Conservation (phyloP, 345 rosid genomes). For the Aethionema arabicum region DNA sequence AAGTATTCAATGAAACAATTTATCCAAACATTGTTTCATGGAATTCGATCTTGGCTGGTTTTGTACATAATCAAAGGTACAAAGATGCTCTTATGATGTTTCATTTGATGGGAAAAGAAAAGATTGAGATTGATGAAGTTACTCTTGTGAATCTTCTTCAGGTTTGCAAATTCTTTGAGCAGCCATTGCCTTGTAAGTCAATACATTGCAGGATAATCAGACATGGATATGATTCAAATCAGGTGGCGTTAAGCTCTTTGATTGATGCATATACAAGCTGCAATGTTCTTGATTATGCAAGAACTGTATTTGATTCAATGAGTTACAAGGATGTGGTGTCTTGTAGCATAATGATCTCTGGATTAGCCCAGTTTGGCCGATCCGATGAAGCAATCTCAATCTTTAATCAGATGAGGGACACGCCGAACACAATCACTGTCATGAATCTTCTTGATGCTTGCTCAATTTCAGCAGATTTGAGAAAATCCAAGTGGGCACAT, state of each 20-base stretch:
- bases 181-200: conserved; percentile 51
- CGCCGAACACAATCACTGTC: conserved; percentile 46
- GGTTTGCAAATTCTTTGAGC: conserved; percentile 49
- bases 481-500: conserved; percentile 64
- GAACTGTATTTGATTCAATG: conserved; percentile 43
- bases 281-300: conserved; percentile 43
- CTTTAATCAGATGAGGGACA: conserved; percentile 52
- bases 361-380: conserved; percentile 49
- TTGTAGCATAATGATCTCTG: conserved; percentile 75
- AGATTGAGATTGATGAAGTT: conserved; percentile 47
- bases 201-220: conserved; percentile 53
- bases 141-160: conserved; percentile 58
- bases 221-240: conserved; percentile 44
- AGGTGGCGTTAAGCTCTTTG: conserved; percentile 46
- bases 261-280: conserved; percentile 66
- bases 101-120: conserved; percentile 45
- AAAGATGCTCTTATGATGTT: conserved; percentile 48
- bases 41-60: conserved; percentile 67
- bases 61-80: conserved; percentile 46
- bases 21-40: conserved; percentile 54
- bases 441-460: conserved; percentile 64
- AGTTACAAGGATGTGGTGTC: conserved; percentile 48
- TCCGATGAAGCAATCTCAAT: conserved; percentile 54
- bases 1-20: conserved; percentile 46
- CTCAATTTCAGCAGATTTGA: conserved; percentile 55